Conservation (phyloP, 495 filamentous ascomycete genomes). For the Tetracladium setigerum region DNA sequence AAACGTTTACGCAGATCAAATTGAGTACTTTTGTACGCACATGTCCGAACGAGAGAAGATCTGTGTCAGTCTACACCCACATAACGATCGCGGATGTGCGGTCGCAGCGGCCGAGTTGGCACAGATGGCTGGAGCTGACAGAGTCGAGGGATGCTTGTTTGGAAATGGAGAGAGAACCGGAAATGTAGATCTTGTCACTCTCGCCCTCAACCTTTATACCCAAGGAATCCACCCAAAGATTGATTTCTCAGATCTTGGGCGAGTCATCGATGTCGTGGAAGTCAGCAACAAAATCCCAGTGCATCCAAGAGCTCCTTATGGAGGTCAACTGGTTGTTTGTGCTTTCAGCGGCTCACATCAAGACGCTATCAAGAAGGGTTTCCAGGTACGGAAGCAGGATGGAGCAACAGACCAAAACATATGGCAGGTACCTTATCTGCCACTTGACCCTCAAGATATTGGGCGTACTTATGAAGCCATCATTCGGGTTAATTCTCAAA, state of each 20-base stretch:
- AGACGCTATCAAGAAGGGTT: conserved; percentile 98
- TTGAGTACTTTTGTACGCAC: conserved; percentile 87
- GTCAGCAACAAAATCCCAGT: conserved; percentile 92
- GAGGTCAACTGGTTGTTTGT: conserved; percentile 79
- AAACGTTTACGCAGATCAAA: conserved; percentile 93
- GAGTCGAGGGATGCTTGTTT: conserved; percentile 92
- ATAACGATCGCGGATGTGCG: conserved; percentile 91
- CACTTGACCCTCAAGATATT: conserved; percentile 88
- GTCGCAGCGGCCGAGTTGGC: conserved; percentile 82
- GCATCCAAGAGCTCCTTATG: conserved; percentile 82
- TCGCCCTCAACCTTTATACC: conserved; percentile 93
- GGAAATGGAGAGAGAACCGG: conserved; percentile 95
- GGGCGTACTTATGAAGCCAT: conserved; percentile 94
- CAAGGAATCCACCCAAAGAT: conserved; percentile 85
- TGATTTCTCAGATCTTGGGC: conserved; percentile 87
- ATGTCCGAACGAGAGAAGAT: conserved; percentile 77
- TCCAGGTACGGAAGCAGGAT: conserved; percentile 58
- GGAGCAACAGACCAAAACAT: conserved; percentile 51
- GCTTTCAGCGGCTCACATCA: conserved; percentile 91
- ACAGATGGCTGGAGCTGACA: conserved; percentile 94
- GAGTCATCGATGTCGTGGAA: conserved; percentile 85
- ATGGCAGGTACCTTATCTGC: conserved; percentile 81
- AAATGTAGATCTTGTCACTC: conserved; percentile 92
- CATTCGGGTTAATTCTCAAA: conserved; percentile 96
- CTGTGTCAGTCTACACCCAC: conserved; percentile 78